A percentile compares a stretch with the other conserved stretches of the same genome.
Conservation (phyloP, 2,329 filamentous ascomycete genomes). For the Fonsecaea pedrosoi region DNA sequence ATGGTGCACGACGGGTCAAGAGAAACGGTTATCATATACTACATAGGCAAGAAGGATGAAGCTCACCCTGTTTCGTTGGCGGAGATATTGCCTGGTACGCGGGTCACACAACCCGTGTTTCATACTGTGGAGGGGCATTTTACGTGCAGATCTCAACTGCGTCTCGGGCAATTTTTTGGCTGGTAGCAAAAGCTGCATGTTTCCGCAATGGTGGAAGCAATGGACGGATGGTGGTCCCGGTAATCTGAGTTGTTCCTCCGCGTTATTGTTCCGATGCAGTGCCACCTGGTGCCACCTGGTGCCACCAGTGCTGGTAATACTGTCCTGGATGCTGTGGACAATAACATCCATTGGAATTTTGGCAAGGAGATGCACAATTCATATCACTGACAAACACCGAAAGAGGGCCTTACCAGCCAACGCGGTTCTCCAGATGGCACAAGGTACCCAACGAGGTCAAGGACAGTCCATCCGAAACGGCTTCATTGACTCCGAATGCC, state of each 20-base stretch:
- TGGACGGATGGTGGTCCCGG: constrained; percentile 4
- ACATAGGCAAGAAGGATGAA: constrained; percentile 1
- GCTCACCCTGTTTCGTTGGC: constrained; percentile 1
- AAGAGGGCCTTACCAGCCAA: neutral
- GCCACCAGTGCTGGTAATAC: no score
- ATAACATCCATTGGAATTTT: neutral
- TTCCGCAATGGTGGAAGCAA: constrained; percentile 9
- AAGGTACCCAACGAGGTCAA: neutral
- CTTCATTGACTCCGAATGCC: neutral
- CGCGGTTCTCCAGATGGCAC: neutral
- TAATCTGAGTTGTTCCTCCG: neutral
- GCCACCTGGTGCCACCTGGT: neutral
- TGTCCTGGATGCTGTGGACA: neutral
- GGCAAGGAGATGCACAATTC: neutral
- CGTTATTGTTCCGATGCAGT: constrained; percentile 2
- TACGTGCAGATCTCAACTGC: constrained; percentile 27
- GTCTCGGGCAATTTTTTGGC: constrained; percentile 27
- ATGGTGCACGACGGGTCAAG: neutral
- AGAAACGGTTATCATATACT: neutral
- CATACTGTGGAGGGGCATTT: constrained; percentile 19
- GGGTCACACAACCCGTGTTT: constrained; percentile 31
- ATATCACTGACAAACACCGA: neutral
- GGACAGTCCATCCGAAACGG: neutral
- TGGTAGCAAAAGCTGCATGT: constrained; percentile 16
- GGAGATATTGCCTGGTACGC: constrained; percentile 5